phyloP scores from a whole-genome alignment of 2,329 filamentous ascomycete genomes.

The Coleophoma crateriformis region DNA sequence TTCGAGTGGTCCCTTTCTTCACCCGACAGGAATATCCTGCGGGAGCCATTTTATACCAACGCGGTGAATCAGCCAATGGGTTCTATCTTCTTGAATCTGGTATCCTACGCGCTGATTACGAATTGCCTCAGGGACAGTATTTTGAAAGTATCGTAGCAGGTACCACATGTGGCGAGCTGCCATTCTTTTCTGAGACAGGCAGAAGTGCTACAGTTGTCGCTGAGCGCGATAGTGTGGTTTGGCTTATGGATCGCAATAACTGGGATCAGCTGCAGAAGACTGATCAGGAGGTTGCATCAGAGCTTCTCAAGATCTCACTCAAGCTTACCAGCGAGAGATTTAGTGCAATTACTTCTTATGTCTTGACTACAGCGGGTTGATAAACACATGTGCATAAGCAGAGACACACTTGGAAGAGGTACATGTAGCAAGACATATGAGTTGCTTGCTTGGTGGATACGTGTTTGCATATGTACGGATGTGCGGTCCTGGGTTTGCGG shows the following conservation, averaged over 20 bases:
- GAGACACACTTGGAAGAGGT: not conserved
- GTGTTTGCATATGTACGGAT: not conserved
- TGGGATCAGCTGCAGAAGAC: slow-evolving; percentile 70
- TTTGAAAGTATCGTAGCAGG: slow-evolving; percentile 91
- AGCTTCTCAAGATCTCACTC: slow-evolving; percentile 80
- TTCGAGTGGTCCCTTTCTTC: slow-evolving; percentile 73
- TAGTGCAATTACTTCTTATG: slow-evolving; percentile 58
- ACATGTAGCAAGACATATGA: too few relatives aligned
- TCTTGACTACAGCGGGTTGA: slow-evolving; percentile 33
- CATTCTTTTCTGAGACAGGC: slow-evolving; percentile 88
- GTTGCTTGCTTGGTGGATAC: not conserved
- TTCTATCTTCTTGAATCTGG: slow-evolving; percentile 91
- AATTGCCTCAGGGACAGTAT: slow-evolving; percentile 81
- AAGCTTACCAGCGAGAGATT: slow-evolving; percentile 94
- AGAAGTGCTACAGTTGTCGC: slow-evolving; percentile 83
- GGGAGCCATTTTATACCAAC: slow-evolving; percentile 70
- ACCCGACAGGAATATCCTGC: slow-evolving; percentile 58
- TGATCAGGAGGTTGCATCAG: slow-evolving; percentile 72
- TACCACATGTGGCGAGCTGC: slow-evolving; percentile 90
- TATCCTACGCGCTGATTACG: slow-evolving; percentile 84
- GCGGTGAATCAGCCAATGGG: slow-evolving; percentile 70
- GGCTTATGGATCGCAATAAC: slow-evolving; percentile 67
- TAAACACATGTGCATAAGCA: slow-evolving; percentile 8
- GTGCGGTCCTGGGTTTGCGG: too few relatives aligned
- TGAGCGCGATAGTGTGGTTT: slow-evolving; percentile 76